Base-by-base conservation (phyloP, 2,329 filamentous ascomycete genomes). In the Chaetomium sp. region DNA sequence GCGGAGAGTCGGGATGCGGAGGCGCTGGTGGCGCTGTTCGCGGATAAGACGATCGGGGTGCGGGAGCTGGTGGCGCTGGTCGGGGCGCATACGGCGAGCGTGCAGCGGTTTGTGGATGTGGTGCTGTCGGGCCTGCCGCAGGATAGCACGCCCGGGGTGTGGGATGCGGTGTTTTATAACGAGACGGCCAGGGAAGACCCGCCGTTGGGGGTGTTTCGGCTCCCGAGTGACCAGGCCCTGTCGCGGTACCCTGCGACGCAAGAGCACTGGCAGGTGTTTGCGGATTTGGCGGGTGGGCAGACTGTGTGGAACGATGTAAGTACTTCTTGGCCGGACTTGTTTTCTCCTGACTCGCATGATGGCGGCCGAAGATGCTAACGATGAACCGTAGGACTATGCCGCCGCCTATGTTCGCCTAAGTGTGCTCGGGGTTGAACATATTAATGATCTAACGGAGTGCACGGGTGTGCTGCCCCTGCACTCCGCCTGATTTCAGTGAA, bases 81-180 rank as follows among this genome's bases (percentile, higher is more conserved):
- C 13, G 63, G 65, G 21, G 65, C 65, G 5, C 65, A 67, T 50
- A 64, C 65, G 2, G 38, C 56, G 3, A 64, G 62, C 19, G 33
- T 42, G 19, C 58, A 67, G 27, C 23, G 49, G 16, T 64, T 64
- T 33, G 49, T 64, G 9, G 62, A 62, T 33, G 19, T n/a, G n/a
- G 19, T 12, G n/a, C 33, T 16, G 21, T 50, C 54, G 1, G 62
- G 47, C 2, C 45, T 55, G 2, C 58, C 62, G 8, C 65, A 67
- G 50, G 65, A 67, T 51, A 29, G 23, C 5, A 64, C 65, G 3
- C 65, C 65, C 13, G 65, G 65, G 12, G 60, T 56, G 54, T 67
- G 65, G 65, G 65, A 64, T 21, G 56, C 45, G n/a, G 9, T 16
- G 10, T 64, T 13, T 8, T 64, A 64, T 50, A 61, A 45, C n/a